Evolutionary conservation across 306 rosid genomes (phyloP).

Genomic region (Gillenia trifoliata): DNA sequence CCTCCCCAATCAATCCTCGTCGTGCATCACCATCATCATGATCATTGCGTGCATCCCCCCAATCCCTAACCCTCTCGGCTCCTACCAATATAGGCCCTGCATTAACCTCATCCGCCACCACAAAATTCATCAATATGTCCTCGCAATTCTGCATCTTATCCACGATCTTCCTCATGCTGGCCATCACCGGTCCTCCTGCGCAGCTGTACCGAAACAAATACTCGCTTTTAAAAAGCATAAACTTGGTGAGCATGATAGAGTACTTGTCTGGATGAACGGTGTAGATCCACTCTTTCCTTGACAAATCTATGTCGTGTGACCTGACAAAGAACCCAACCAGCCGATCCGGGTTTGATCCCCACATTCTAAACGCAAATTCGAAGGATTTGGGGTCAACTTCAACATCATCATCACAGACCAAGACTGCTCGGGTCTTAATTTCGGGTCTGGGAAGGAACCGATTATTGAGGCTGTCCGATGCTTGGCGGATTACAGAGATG

Average conservation of each 20-base stretch:
- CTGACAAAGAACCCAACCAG: constrained; percentile 71
- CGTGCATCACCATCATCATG: constrained; percentile 19
- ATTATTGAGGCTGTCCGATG: constrained; percentile 56
- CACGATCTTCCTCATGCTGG: constrained; percentile 44
- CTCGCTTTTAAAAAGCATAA: constrained; percentile 46
- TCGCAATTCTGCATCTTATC: constrained; percentile 65
- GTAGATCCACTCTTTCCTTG: constrained; percentile 68
- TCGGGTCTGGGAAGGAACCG: constrained; percentile 65
- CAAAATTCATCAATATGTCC: constrained; percentile 79
- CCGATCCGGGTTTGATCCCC: constrained; percentile 46
- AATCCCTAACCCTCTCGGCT: constrained; percentile 60
- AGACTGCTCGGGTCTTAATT: constrained; percentile 54
- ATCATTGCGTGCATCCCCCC: constrained; percentile 71
- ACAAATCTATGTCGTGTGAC: constrained; percentile 67
- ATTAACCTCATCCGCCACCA: constrained; percentile 50
- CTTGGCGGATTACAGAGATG: constrained; percentile 44
- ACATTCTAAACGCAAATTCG: constrained; percentile 56
- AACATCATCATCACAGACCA: constrained; percentile 85
- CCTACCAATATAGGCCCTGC: constrained; percentile 70
- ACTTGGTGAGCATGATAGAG: constrained; percentile 79
- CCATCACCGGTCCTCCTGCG: constrained; percentile 45
- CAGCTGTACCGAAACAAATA: constrained; percentile 61
- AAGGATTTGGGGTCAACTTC: constrained; percentile 52
- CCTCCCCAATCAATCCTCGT: constrained; percentile 22
- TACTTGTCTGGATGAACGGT: constrained; percentile 73